phyloP scores from a whole-genome alignment of 352 stramenopile species.

The Phytophthora ohioensis region DNA sequence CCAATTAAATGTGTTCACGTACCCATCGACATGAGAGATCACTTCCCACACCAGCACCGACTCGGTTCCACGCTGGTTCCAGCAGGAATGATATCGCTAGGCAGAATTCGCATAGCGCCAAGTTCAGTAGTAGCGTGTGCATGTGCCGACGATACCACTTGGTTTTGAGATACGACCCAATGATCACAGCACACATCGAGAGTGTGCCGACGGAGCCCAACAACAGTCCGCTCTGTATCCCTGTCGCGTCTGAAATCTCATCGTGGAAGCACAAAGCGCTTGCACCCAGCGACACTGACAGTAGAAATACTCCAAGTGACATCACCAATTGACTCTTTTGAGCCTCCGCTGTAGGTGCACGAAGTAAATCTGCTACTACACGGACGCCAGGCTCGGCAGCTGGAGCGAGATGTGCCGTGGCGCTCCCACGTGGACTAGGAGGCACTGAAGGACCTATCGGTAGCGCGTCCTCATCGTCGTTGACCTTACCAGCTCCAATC shows the following conservation, averaged over 20 bases:
- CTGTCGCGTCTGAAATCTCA: conserved; percentile 49
- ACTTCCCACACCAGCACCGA: conserved; percentile 47
- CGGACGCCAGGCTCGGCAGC: conserved; percentile 27
- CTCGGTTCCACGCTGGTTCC: conserved; percentile 63
- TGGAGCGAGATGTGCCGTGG: conserved; percentile 3
- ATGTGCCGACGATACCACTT: conserved; percentile 75
- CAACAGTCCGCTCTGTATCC: conserved; percentile 71
- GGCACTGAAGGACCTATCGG: conserved; percentile 11
- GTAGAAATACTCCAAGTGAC: conserved; percentile 41
- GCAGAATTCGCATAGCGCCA: conserved; percentile 68
- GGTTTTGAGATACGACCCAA: conserved; percentile 53
- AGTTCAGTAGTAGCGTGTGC: conserved; percentile 75
- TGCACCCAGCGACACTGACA: conserved; percentile 56
- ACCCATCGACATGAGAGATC: conserved; percentile 63
- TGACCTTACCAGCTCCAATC: neutral
- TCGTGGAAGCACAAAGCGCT: conserved; percentile 56
- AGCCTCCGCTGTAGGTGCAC: conserved; percentile 26
- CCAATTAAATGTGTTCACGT: neutral
- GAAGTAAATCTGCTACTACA: conserved; percentile 28
- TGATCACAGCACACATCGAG: conserved; percentile 66
- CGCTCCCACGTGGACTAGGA: conserved; percentile 11
- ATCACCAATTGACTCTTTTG: conserved; percentile 55
- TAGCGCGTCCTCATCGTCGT: neutral
- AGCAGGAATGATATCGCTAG: conserved; percentile 76
- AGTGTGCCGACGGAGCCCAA: conserved; percentile 68